Percentiles rank a stretch among this genome's conserved stretches.
These are phyloP conservation scores for Fusarium sp. DNA, from an alignment of 2,329 filamentous ascomycete genomes.

Conservation along the genomic window DNA sequence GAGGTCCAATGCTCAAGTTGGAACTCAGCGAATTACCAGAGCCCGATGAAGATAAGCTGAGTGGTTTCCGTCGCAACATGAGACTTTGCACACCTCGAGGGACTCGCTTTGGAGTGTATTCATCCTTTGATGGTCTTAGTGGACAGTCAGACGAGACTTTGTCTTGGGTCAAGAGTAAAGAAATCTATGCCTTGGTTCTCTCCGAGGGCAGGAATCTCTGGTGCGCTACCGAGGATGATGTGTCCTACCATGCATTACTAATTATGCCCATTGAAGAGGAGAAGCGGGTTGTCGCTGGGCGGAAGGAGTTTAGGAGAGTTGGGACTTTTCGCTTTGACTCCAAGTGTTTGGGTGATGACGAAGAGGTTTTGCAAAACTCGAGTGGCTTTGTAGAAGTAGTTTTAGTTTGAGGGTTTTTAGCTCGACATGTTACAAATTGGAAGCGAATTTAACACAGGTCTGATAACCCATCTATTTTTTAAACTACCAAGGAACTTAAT, in stretches of 20 bases:
- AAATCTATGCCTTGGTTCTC: neutral
- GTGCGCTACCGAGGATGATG: rapidly evolving
- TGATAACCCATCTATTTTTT: too few species aligned
- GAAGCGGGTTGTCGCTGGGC: neutral
- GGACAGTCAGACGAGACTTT: neutral
- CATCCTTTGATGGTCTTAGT: neutral
- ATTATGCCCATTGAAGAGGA: neutral
- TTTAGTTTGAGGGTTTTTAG: neutral
- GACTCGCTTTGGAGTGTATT: neutral
- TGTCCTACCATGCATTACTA: neutral
- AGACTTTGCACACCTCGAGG: slow-evolving; percentile 17
- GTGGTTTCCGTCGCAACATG: neutral
- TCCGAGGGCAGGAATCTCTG: neutral
- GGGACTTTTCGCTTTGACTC: neutral
- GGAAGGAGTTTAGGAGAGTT: neutral
- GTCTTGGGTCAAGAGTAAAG: neutral
- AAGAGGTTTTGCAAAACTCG: neutral
- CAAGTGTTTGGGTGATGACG: neutral
- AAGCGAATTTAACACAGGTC: too few species aligned
- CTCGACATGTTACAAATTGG: too few species aligned
- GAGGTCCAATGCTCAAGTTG: neutral
- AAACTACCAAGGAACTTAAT: too few species aligned
- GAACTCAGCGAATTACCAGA: slow-evolving; percentile 2
- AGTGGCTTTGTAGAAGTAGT: neutral
- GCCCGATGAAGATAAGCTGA: neutral